Evolutionary conservation across 768 basidiomycete genomes (phyloP), one percentile per base, ranked within the genome.

Genomic region (Cytidiella melzeri): DNA sequence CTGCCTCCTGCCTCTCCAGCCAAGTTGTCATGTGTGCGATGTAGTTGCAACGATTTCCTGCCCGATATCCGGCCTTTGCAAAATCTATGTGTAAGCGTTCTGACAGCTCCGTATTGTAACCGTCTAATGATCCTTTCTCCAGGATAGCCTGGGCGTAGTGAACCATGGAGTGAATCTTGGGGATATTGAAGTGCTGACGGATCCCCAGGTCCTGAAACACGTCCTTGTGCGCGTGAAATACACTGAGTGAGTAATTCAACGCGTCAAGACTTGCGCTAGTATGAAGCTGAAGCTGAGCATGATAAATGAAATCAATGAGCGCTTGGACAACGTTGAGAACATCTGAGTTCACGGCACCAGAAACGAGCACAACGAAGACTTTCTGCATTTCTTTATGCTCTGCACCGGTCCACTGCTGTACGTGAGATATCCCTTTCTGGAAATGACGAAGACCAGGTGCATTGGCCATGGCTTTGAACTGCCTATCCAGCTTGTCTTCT

Each of bases 341-440:
- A 1, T 46, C 56, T 5, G 42, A 41, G 15, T 38, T 41, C 0
- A 47, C 45, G 0, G 46, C 36, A 18, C 57, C 57, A 5, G 56
- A 44, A 20, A 67, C 5, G 9, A 61, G 37, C 1, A 30, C 50
- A 5, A 60, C 44, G 24, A 61, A 47, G 1, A 63, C 46, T 19
- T 55, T 48, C 52, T 57, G 43, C 47, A 58, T 57, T n/a, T 59
- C 56, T 34, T 72, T 71, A 41, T 67, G 59, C 53, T 76, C 71
- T 0, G 52, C 57, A 1, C 72, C 72, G 0, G 71, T 73, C 70
- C 70, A 72, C 47, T 74, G 72, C 6, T 64, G 57, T 2, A 68
- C 57, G 1, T 51, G 41, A 0, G 66, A 70, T 19, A 76, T 72
- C 0, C 73, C 73, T 13, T 67, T 69, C 21, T 63, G 61, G 60